These are phyloP conservation scores for Extremus antarcticus DNA, from an alignment of 495 filamentous ascomycete genomes.

Conservation along the genomic window DNA sequence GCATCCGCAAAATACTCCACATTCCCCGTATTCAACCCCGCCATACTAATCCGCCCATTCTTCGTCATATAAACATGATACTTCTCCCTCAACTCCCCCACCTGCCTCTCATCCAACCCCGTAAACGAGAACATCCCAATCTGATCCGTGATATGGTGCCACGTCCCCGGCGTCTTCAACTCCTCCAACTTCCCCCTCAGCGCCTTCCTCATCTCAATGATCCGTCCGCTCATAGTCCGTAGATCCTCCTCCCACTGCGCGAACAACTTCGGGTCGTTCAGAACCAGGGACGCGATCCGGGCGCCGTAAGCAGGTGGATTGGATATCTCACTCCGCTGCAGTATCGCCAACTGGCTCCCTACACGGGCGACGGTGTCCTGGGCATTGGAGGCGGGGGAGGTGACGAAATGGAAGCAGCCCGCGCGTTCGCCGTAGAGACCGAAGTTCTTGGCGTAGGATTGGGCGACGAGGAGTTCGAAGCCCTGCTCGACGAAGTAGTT, in stretches of 20 bases:
- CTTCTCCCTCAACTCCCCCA: conserved; percentile 64
- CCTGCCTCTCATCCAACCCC: conserved; percentile 75
- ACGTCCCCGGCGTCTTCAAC: conserved; percentile 73
- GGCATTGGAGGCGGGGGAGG: conserved; percentile 57
- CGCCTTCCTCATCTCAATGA: conserved; percentile 74
- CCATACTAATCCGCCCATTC: conserved; percentile 94
- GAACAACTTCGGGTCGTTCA: conserved; percentile 77
- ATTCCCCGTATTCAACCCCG: conserved; percentile 82
- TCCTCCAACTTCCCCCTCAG: conserved; percentile 68
- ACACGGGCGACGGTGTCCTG: conserved; percentile 52
- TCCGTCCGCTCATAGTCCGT: conserved; percentile 85
- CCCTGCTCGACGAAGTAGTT: conserved; percentile 88
- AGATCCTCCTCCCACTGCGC: conserved; percentile 92
- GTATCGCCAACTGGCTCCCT: conserved; percentile 78
- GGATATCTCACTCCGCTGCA: conserved; percentile 93
- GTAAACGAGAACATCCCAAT: conserved; percentile 99
- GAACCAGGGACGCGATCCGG: conserved; percentile 65
- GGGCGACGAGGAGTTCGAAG: conserved; percentile 90
- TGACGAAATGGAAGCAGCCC: conserved; percentile 92
- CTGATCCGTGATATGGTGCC: conserved; percentile 96
- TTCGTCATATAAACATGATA: conserved; percentile 97
- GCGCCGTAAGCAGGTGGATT: conserved; percentile 94
- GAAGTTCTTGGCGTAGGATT: conserved; percentile 99
- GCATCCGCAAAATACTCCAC: conserved; percentile 86
- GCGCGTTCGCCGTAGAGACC: conserved; percentile 94